Base-by-base conservation (phyloP, 352 stramenopile species). In the Pythium catenulatum region DNA sequence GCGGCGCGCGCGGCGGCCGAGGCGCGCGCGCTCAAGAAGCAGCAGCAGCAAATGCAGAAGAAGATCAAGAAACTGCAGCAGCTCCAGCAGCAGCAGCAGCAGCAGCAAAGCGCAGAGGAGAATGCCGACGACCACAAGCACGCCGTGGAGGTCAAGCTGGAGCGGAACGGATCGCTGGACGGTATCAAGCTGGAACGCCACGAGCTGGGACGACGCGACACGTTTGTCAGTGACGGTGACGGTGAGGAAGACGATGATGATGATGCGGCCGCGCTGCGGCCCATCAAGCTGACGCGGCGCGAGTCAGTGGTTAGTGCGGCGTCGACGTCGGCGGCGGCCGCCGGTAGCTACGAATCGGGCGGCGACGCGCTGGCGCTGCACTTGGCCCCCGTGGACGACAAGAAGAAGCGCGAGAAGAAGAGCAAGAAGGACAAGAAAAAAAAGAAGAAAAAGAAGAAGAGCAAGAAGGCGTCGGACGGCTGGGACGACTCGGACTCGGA, bases 391-490 rank as follows among this genome's bases (percentile, higher is more conserved):
- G 13, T 58, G 30, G 76, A 89, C 27, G 87, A 90, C 65, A 91
- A 86, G 41, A 80, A 72, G 46, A 73, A 59, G 68, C 56, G 59
- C 45, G 79, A 89, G 15, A 85, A 88, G 69, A 80, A 85, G 50
- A 84, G 82, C 39, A 96, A 94, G 82, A 96, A 94, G 85, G 87
- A 95, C 65, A 92, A 92, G 82, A 93, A 92, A 86, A 92, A 91
- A 58, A 91, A 93, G 58, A 91, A 92, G 39, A 91, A 94, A 52
- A 95, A 95, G 43, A 92, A 83, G 77, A 91, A 90, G 79, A 95
- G 92, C 79, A 93, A 94, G 79, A 92, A 89, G 61, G 14, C 66
- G 43, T 66, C 76, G 17, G 72, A 63, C 15, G 92, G 94, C 52
- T 78, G 79, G 32, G 91, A 95, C 8, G 90, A 91, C 30, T 93